These are phyloP conservation scores for Bipolaris zeicola DNA, from an alignment of 2,329 filamentous ascomycete species.

Conservation along the genomic window DNA sequence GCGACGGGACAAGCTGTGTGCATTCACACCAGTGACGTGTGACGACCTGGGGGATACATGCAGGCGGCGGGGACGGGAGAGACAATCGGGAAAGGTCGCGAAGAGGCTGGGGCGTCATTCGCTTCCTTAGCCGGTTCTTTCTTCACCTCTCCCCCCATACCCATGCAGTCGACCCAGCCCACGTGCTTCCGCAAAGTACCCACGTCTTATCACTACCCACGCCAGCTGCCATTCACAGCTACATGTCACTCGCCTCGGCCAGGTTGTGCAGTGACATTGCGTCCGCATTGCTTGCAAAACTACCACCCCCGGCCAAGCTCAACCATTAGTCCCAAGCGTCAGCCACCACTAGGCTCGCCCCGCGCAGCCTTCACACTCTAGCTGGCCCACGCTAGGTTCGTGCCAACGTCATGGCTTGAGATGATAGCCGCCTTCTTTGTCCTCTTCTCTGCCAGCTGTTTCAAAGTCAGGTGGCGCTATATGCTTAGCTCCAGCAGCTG, in stretches of 20 bases:
- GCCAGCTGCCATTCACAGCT: neutral
- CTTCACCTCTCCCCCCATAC: neutral
- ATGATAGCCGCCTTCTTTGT: neutral
- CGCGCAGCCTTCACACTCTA: neutral
- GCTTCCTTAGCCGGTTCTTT: neutral
- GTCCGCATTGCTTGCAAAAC: too few species aligned
- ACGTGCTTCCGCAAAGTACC: neutral
- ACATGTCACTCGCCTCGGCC: neutral
- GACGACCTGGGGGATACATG: neutral
- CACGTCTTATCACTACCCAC: neutral
- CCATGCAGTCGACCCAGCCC: neutral
- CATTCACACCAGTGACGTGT: conserved; percentile 5
- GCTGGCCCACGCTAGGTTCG: neutral
- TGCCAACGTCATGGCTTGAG: neutral
- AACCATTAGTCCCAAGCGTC: neutral
- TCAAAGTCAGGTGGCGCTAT: neutral
- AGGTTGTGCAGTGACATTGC: neutral
- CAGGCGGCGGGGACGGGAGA: neutral
- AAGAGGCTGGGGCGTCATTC: conserved; percentile 4
- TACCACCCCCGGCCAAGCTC: neutral
- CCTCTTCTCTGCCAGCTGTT: neutral
- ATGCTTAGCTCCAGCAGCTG: neutral
- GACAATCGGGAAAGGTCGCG: neutral
- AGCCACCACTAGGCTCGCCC: neutral
- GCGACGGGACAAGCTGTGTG: neutral